A percentile compares a stretch with the other conserved stretches of the same genome.
Evolutionary conservation across 192 early-diverging fungal species (phyloP).

Genomic region (Podila horticola): DNA sequence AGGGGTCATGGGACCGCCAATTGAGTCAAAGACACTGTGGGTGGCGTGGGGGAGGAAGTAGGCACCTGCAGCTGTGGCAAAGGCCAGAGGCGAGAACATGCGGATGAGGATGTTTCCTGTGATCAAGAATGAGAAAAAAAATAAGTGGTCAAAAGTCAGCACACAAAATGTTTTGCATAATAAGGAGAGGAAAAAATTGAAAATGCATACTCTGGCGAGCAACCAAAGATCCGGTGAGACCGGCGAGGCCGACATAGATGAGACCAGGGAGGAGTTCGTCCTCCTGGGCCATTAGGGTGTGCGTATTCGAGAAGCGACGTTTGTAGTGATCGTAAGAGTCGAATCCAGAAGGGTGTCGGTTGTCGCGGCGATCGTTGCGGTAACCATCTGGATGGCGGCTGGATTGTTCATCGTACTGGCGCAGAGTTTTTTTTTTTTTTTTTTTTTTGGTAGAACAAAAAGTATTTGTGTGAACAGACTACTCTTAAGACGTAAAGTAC

Average conservation of each 20-base stretch:
- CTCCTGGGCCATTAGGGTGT: constrained; percentile 21
- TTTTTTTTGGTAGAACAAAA: no score
- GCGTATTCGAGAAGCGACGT: constrained; percentile 6
- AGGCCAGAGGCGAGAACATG: constrained; percentile 41
- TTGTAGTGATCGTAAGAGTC: neutral
- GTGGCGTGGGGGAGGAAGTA: constrained; percentile 37
- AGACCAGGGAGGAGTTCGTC: constrained; percentile 44
- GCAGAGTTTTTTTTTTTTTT: neutral
- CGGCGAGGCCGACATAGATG: constrained; percentile 37
- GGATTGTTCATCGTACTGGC: neutral
- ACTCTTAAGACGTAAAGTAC: neutral
- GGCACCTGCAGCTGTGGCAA: constrained; percentile 38
- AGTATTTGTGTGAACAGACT: neutral
- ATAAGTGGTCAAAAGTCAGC: neutral
- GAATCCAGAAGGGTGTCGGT: neutral
- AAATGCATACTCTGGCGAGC: constrained; percentile 30
- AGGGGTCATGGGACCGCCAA: constrained; percentile 10
- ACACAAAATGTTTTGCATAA: constrained; percentile 2
- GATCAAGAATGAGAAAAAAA: neutral
- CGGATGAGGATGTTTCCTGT: constrained; percentile 43
- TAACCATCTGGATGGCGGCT: neutral
- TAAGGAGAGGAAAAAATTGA: neutral
- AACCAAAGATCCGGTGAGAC: constrained; percentile 32
- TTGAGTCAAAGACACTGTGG: constrained; percentile 25
- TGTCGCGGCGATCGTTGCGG: neutral